Base-by-base conservation (phyloP, 2,329 filamentous ascomycete species). In the Pseudogymnoascus sp. region DNA sequence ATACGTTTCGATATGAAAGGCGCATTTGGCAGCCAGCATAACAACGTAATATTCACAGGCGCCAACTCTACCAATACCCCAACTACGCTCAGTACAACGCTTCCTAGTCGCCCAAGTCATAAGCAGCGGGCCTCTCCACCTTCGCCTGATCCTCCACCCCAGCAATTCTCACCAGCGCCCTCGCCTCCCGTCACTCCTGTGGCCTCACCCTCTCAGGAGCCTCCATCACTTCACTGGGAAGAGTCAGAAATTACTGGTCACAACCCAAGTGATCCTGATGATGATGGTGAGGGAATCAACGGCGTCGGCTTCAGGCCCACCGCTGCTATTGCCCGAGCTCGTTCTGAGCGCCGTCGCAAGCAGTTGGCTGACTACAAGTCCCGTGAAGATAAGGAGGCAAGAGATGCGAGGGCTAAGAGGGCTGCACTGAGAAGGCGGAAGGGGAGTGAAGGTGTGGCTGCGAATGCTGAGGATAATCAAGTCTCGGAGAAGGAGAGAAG, bases 181-280 rank as follows among this genome's bases (percentile, higher is more conserved):
- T 57, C 51, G 10, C 51, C 51, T 34, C 51, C 29, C 5, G 16
- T 57, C 51, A 57, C 29, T 57, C 51, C 51, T 12, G 16, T 7
- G 29, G 7, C 3, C n/a, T 34, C 51, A 21, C 29, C 10, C 18
- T 7, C 12, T n/a, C 65, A 67, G 1, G 71, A 72, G 26, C 79
- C 84, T 37, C 83, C 84, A 5, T 80, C 83, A 2, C 76, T 87
- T 62, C 88, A 86, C 1, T 88, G 86, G 86, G 84, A 85, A 69
- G 84, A 87, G 67, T 82, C 87, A 68, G 86, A 88, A 70, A 88
- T 88, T 65, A 88, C 86, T 1, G 78, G 87, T 29, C 86, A 87
- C 72, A 82, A 87, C 68, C 83, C 84, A 0, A 77, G 84, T 42
- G 86, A 88, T 70, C 79, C 82, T 66, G 85, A 88, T 66, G 86